Percentiles rank a stretch among this genome's conserved stretches.
phyloP scores from a whole-genome alignment of 257 asterid species.

The Haberlea rhodopensis region DNA sequence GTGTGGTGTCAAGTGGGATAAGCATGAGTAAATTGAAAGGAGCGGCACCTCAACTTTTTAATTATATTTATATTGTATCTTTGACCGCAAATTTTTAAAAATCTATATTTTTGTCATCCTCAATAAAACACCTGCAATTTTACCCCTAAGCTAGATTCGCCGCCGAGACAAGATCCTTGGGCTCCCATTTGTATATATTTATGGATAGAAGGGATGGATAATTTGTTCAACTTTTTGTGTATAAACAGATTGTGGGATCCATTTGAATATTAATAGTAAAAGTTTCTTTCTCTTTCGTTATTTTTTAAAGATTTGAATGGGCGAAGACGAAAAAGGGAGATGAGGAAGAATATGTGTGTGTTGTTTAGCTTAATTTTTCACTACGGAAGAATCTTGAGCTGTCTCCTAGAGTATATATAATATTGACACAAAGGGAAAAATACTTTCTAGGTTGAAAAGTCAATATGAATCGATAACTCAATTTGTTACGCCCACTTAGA shows the following conservation, averaged over 20 bases:
- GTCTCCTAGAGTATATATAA: not conserved
- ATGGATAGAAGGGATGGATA: not conserved
- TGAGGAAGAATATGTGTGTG: not conserved
- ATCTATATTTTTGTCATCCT: too few relatives aligned
- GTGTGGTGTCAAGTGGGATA: too few relatives aligned
- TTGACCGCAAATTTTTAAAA: too few relatives aligned
- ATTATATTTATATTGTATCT: too few relatives aligned
- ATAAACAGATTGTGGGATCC: not conserved
- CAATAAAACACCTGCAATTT: too few relatives aligned
- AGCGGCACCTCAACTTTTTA: too few relatives aligned
- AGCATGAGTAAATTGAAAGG: too few relatives aligned
- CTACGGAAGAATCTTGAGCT: not conserved
- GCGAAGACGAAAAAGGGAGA: not conserved
- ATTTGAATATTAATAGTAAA: not conserved
- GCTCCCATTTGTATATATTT: not conserved
- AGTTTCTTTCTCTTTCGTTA: too few relatives aligned
- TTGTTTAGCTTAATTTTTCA: not conserved
- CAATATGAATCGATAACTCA: not conserved
- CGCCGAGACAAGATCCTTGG: too few relatives aligned
- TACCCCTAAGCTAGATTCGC: too few relatives aligned
- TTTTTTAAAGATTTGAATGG: not conserved
- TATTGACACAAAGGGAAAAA: not conserved
- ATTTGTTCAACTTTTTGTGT: not conserved
- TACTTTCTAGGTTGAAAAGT: not conserved
- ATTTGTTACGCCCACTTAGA: not conserved